Evolutionary conservation across 306 rosid species (phyloP).

Genomic region (Castanospermum australe): DNA sequence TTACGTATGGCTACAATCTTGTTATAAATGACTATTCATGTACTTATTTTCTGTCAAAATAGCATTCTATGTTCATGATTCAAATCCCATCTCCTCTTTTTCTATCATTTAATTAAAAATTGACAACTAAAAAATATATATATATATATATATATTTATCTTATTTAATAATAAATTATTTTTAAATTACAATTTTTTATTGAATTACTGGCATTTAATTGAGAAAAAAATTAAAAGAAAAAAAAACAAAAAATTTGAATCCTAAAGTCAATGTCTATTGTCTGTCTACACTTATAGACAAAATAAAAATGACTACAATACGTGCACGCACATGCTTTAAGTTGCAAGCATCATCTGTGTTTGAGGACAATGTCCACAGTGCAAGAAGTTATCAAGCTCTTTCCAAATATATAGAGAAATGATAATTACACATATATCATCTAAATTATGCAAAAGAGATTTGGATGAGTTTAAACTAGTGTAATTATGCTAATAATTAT

Average conservation of each 20-base stretch:
- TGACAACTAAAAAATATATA: too few relatives aligned
- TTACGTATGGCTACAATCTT: background rate
- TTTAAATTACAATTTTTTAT: too few relatives aligned
- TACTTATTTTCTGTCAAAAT: background rate
- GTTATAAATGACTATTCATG: too few relatives aligned
- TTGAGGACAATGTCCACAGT: background rate
- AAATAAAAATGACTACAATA: background rate
- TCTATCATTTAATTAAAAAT: too few relatives aligned
- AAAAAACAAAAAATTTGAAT: too few relatives aligned
- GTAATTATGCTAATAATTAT: background rate
- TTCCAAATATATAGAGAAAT: background rate
- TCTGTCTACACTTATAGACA: background rate
- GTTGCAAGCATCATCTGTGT: background rate
- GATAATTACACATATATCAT: background rate
- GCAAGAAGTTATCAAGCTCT: background rate
- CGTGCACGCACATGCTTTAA: background rate
- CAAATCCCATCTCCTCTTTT: too few relatives aligned
- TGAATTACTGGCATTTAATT: too few relatives aligned
- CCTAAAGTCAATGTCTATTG: background rate
- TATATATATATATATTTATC: too few relatives aligned
- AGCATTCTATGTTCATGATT: background rate
- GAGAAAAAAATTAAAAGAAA: too few relatives aligned
- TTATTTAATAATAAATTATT: too few relatives aligned
- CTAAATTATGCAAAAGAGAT: background rate
- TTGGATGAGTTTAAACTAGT: background rate